Conservation (phyloP, 2,329 filamentous ascomycete species). For the Boeremia exigua region DNA sequence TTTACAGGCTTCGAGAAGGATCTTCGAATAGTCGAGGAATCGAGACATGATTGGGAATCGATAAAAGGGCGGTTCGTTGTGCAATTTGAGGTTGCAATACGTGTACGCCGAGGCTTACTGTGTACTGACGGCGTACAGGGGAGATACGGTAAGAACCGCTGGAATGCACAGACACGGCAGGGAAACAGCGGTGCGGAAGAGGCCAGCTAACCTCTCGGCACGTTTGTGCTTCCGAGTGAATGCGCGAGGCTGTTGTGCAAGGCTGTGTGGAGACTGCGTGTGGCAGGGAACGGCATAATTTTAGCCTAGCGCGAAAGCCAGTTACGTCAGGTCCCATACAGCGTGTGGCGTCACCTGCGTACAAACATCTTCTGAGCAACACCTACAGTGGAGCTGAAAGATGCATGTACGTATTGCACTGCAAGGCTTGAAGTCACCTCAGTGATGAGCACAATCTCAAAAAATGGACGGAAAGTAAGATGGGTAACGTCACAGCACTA, state of each 20-base stretch:
- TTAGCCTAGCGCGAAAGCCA: not conserved
- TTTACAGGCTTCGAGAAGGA: conserved; percentile 9
- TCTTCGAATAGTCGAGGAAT: not conserved
- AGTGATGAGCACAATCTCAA: no score
- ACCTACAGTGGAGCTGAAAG: no score
- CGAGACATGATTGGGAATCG: conserved; percentile 2
- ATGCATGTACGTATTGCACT: not conserved
- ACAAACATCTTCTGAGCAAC: no score
- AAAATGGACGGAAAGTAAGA: no score
- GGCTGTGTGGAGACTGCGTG: not conserved
- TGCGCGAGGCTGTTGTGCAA: conserved; percentile 6
- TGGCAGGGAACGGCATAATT: not conserved
- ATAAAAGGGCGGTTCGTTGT: not conserved
- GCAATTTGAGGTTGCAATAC: not conserved
- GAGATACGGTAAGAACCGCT: conserved; percentile 1
- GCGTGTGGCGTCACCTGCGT: no score
- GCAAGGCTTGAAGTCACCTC: not conserved
- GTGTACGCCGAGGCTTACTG: conserved; percentile 2
- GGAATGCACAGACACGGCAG: not conserved
- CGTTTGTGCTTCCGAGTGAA: not conserved
- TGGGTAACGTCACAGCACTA: no score
- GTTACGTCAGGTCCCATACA: not conserved
- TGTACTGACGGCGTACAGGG: conserved; percentile 4
- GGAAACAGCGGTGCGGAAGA: not conserved
- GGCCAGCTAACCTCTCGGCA: not conserved